These are phyloP conservation scores for Echites panduratus DNA, from an alignment of 257 asterid genomes.

Conservation along the genomic window DNA sequence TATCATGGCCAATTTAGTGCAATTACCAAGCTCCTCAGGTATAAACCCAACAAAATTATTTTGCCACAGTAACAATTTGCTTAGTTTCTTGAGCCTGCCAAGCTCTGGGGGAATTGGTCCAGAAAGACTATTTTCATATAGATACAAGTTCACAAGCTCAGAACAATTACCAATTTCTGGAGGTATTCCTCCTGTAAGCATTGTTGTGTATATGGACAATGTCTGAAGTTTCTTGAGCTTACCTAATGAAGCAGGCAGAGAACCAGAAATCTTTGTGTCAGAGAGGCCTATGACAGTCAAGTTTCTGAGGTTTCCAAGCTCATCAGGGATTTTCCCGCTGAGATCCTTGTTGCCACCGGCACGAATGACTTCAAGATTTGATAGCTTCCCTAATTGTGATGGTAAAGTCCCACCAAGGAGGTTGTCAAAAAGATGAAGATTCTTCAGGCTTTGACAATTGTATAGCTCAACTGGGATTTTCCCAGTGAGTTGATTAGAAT, in stretches of 20 bases:
- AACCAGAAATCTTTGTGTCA: conserved; percentile 34
- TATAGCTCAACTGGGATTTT: conserved; percentile 36
- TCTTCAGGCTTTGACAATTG: conserved; percentile 24
- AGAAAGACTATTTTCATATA: conserved; percentile 42
- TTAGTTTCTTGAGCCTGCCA: conserved; percentile 31
- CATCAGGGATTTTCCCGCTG: conserved; percentile 32
- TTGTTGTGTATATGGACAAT: conserved; percentile 36
- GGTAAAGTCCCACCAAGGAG: conserved; percentile 32
- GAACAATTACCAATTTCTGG: conserved; percentile 37
- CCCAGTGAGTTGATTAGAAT: conserved; percentile 39
- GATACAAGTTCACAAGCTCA: conserved; percentile 40
- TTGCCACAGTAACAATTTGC: conserved; percentile 38
- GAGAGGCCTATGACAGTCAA: conserved; percentile 41
- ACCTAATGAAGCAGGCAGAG: conserved; percentile 37
- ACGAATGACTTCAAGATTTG: conserved; percentile 33
- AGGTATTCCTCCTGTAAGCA: conserved; percentile 46
- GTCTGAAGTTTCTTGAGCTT: conserved; percentile 35
- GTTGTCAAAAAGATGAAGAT: conserved; percentile 32
- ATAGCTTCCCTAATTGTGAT: conserved; percentile 24
- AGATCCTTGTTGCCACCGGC: conserved; percentile 41
- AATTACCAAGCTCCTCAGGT: conserved; percentile 41
- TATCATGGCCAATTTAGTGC: conserved; percentile 28
- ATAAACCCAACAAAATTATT: conserved; percentile 37
- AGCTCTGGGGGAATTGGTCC: conserved; percentile 42
- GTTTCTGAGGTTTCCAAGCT: conserved; percentile 35